Percentiles rank a stretch among this genome's conserved stretches.
These are phyloP conservation scores for Penicillium psychrosexuale DNA, from an alignment of 2,329 filamentous ascomycete species.

Conservation along the genomic window DNA sequence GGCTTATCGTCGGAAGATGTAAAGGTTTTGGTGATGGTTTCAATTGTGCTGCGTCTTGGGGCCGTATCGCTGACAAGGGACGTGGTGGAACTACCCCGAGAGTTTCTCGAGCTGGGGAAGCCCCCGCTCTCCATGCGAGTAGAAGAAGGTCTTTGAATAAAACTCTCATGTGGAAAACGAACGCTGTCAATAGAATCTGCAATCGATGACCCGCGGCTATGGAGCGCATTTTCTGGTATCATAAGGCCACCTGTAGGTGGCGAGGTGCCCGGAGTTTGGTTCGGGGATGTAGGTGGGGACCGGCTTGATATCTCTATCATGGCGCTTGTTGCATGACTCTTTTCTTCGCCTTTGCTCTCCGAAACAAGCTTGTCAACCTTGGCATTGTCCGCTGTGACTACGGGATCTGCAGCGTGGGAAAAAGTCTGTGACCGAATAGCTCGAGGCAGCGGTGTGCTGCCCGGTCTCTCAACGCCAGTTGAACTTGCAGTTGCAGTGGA, in stretches of 20 bases:
- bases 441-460: slow-evolving; percentile 50
- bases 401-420: slow-evolving; percentile 59
- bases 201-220: slow-evolving; percentile 51
- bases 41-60: slow-evolving; percentile 31
- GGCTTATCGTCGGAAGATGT: slow-evolving; percentile 36
- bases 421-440: slow-evolving; percentile 62
- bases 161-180: slow-evolving; percentile 20
- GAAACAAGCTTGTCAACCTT: slow-evolving; percentile 64
- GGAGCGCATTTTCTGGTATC: slow-evolving; percentile 36
- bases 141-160: slow-evolving; percentile 29
- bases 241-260: slow-evolving; percentile 38
- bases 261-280: slow-evolving; percentile 47
- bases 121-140: slow-evolving; percentile 25
- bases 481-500: slow-evolving; percentile 24
- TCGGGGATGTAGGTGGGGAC: slow-evolving; percentile 56
- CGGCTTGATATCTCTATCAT: slow-evolving; percentile 68
- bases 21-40: slow-evolving; percentile 28
- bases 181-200: slow-evolving; percentile 42
- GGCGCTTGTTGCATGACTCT: slow-evolving; percentile 58
- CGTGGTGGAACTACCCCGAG: slow-evolving; percentile 23
- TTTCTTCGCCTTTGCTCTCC: slow-evolving; percentile 54
- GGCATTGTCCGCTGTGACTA: slow-evolving; percentile 64
- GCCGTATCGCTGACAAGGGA: slow-evolving; percentile 29
- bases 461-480: slow-evolving; percentile 34
- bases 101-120: slow-evolving; percentile 21